Evolutionary conservation across 495 filamentous ascomycete species (phyloP), one percentile per base, ranked within the genome.

Genomic region (Corynascus novoguineensis): DNA sequence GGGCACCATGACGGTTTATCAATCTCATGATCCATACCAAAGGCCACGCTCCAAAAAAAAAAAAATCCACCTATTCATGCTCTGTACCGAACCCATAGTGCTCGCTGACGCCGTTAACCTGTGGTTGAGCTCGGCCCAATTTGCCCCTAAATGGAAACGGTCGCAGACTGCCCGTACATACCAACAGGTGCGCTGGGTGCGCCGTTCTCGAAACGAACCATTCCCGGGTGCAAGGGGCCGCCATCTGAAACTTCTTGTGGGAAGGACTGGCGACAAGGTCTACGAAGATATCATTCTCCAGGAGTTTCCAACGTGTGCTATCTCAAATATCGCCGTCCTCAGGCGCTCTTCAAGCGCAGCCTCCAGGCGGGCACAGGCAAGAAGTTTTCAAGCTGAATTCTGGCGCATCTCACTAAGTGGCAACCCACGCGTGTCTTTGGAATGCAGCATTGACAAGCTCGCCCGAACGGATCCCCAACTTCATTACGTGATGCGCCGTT

Each of bases 271-370:
- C 3, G 66, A 70, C 53, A 68, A 65, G 48, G 29, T 38, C 22
- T 60, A 65, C 46, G 53, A 55, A 7, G 21, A 52, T n/a, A 62
- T 64, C 15, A 22, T 73, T 19, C 60, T 70, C 1, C 73, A 74
- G 34, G 71, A 77, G 37, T 74, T 1, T 54, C 66, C 21, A 75
- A 73, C 42, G 57, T 72, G 12, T 72, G 66, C 50, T 58, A 74
- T 37, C 51, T 71, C 5, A 73, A 74, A 41, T 75, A 71, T 56
- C 27, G 21, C n/a, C 66, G 67, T 4, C 60, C 63, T 0, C 67
- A 69, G 31, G 37, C 40, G 5, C 10, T 57, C 1, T 67, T 75
- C 53, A 71, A 64, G 49, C 68, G 69, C 25, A 53, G 64, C 11
- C 55, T 71, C 1, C 69, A 72, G 45, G 56, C 53, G 0, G 50